Evolutionary conservation across 805 yeast genomes (phyloP), one percentile per base, ranked within the genome.

Genomic region (Wickerhamiella spandovensis): DNA sequence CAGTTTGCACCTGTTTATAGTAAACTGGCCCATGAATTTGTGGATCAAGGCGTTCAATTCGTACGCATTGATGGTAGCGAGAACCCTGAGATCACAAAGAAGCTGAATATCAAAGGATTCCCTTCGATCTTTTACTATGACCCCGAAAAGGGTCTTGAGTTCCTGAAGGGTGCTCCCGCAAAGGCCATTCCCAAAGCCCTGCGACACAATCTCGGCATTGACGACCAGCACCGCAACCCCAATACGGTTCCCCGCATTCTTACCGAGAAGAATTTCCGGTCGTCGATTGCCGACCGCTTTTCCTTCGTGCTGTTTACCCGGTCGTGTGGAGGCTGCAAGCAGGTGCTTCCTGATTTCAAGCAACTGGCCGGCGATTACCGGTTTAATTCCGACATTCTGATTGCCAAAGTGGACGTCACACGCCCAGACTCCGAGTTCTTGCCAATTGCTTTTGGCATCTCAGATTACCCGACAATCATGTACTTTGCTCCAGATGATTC

Each of bases 41-140:
- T 15, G 18, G 39, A 35, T 9, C 39, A 35, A n/a, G 39, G 39
- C 39, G 39, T 35, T 18, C 39, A 35, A 35, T 67, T 78, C 39
- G 71, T 73, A 13, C 75, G 77, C 56, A 72, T 80, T 46, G 78
- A 81, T 61, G 86, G 81, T 1, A 85, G 81, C 52, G 58, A 70
- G 61, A 73, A 82, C 53, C 72, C 72, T 46, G 68, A 70, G 52
- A 67, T 76, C 64, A 70, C 75, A 25, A 69, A 69, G 51, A 69
- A 72, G 57, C 79, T 72, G 62, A 71, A 71, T n/a, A 63, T 77
- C 42, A 67, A 75, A 35, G 83, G 84, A 7, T 84, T 70, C 59
- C 95, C 95, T 3, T 75, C 81, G 41, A 61, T 85, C 48, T n/a
- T 23, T 10, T 43, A 9, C 45, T 23, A 21, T 15, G 45, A 83